A percentile compares a stretch with the other conserved stretches of the same genome.
Evolutionary conservation across 805 yeast species (phyloP).

Genomic region (Candida alai): DNA sequence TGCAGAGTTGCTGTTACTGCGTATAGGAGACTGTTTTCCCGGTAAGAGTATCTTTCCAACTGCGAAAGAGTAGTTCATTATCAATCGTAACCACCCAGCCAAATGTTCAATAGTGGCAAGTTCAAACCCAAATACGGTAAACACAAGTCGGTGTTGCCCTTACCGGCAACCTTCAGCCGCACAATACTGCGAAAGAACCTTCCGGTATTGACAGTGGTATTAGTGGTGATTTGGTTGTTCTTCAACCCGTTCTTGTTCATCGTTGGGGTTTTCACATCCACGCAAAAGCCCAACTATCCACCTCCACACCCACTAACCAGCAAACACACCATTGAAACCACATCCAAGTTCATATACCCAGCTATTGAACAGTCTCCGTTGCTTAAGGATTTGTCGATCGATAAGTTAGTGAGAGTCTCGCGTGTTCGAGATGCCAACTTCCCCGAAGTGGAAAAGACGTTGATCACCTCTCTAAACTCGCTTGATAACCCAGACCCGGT

Average conservation of each 20-base stretch:
- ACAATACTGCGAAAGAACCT: conserved; percentile 14
- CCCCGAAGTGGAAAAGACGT: conserved; percentile 33
- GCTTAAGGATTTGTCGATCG: conserved; percentile 53
- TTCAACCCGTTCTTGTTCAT: conserved; percentile 19
- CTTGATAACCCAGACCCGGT: conserved; percentile 40
- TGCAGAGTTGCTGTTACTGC: no score
- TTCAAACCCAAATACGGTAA: conserved; percentile 27
- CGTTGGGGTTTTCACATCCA: conserved; percentile 5
- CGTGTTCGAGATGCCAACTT: conserved; percentile 43
- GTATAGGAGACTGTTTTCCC: no score
- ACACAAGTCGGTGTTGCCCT: conserved; percentile 18
- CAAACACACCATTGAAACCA: conserved; percentile 36
- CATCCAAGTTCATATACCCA: conserved; percentile 62
- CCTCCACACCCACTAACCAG: conserved; percentile 31
- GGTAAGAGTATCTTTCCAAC: no score
- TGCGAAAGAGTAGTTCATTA: no score
- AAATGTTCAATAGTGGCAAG: conserved; percentile 2
- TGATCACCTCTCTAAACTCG: conserved; percentile 36
- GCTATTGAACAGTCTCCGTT: conserved; percentile 66
- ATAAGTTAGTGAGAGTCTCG: conserved; percentile 47
- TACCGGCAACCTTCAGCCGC: conserved; percentile 25
- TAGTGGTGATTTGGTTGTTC: conserved; percentile 18
- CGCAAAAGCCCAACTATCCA: conserved; percentile 21
- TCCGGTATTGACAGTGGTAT: conserved; percentile 11
- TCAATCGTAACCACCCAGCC: no score